Percentiles rank a stretch among this genome's conserved stretches.
Evolutionary conservation across 192 early-diverging fungal genomes (phyloP).

Genomic region (Funneliformis geosporum): DNA sequence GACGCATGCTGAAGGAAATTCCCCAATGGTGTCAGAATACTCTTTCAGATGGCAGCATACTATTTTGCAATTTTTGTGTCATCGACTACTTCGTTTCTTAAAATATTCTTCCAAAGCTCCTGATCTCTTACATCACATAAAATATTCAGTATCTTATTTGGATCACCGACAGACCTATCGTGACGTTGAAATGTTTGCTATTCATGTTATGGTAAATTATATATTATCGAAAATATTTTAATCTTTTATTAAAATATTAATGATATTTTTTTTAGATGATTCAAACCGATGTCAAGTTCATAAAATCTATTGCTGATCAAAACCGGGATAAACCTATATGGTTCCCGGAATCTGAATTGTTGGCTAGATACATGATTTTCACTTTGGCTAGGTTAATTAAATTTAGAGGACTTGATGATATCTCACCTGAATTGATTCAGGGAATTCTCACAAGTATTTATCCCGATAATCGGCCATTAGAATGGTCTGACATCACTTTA

Average conservation of each 20-base stretch:
- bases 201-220: constrained; percentile 54
- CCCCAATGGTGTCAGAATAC: constrained; percentile 41
- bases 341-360: constrained; percentile 64
- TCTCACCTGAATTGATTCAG: constrained; percentile 49
- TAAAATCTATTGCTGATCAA: constrained; percentile 54
- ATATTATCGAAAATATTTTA: neutral
- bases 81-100: constrained; percentile 70
- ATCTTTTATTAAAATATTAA: constrained; percentile 2
- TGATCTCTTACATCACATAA: constrained; percentile 67
- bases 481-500: constrained; percentile 57
- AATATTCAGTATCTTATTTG: constrained; percentile 64
- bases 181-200: constrained; percentile 66
- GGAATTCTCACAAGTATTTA: constrained; percentile 52
- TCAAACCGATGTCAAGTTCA: constrained; percentile 52
- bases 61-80: constrained; percentile 72
- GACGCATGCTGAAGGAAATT: constrained; percentile 38
- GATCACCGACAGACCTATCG: constrained; percentile 69
- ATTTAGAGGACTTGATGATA: constrained; percentile 52
- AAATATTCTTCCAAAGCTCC: constrained; percentile 70
- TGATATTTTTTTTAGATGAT: constrained; percentile 36
- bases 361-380: constrained; percentile 55
- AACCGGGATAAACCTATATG: constrained; percentile 56
- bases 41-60: constrained; percentile 71
- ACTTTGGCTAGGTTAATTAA: constrained; percentile 58
- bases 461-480: constrained; percentile 40